phyloP scores from a whole-genome alignment of 495 filamentous ascomycete species.

The Annulohypoxylon maeteangense region DNA sequence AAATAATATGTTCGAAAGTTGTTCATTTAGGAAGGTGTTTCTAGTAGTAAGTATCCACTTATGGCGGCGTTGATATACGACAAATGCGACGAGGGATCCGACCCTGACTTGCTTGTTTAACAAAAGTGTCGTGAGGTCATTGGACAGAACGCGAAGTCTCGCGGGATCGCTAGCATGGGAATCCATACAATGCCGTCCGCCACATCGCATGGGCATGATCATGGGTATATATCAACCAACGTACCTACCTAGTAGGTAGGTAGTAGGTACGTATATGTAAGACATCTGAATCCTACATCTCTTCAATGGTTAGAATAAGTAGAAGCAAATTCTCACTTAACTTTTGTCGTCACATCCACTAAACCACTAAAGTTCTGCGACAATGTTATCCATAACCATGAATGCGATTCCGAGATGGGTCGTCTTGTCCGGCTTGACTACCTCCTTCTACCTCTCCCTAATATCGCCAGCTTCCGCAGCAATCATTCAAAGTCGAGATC shows the following conservation, averaged over 20 bases:
- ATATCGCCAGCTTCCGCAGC: conserved; percentile 14
- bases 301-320: background rate
- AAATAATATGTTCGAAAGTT: background rate
- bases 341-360: background rate
- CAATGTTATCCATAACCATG: background rate
- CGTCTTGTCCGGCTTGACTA: conserved; percentile 15
- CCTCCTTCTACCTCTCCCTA: background rate
- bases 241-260: background rate
- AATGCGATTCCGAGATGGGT: background rate
- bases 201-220: background rate
- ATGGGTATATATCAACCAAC: background rate
- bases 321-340: background rate
- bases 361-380: background rate
- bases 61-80: background rate
- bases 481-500: conserved; percentile 10
- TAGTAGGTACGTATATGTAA: conserved; percentile 2
- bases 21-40: conserved; percentile 26
- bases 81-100: conserved; percentile 1
- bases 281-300: background rate
- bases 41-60: conserved; percentile 6
- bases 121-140: conserved; percentile 6
- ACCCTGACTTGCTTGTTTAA: conserved; percentile 16
- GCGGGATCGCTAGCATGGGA: background rate
- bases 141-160: conserved; percentile 27
- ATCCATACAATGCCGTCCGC: background rate